Base-by-base conservation (phyloP, 805 yeast genomes). In the Metschnikowia chrysomelidarum region DNA sequence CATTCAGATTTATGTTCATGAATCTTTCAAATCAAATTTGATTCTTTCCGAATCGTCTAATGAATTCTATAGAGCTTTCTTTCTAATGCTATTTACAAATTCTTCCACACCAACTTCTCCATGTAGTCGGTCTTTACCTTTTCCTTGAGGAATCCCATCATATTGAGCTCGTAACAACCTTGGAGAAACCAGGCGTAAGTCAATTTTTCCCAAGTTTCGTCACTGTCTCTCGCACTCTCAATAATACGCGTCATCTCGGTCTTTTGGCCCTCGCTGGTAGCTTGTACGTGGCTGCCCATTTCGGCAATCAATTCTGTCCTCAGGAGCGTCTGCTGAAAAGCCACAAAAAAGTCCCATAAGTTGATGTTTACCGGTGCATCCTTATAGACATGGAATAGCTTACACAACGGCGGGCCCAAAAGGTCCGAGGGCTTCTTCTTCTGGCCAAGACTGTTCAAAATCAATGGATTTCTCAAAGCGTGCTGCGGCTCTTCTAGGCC, bases 311-410 rank as follows among this genome's bases (percentile, higher is more conserved):
- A 38, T 18, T 53, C 54, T 5, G 39, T 41, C 38, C 53, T 54
- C 26, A 50, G 52, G 19, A 80, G 46, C 0, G 77, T 61, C 38
- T 69, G 75, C 50, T 68, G 75, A 59, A 83, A 83, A 0, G 85
- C 80, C 16, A 63, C 55, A 50, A 69, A 84, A 46, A 78, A 79
- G 47, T 84, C 94, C 58, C 68, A 80, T 34, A 82, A 69, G 51
- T 84, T 84, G 42, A 84, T 71, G 19, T 70, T 62, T 3, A 79
- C 67, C 16, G 85, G 83, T 0, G 96, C 89, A 48, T 88, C 96
- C 40, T 93, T 75, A 54, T 81, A 82, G 11, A 86, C 66, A 30
- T 76, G 73, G 59, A 76, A 88, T 35, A 88, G 54, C 31, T 73
- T 75, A 19, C 46, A 27, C n/a, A 47, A 22, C 3, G 41, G 30